Evolutionary conservation across 352 stramenopile species (phyloP), one percentile per base, ranked within the genome.

Genomic region (Globisporangium acanthophoron): DNA sequence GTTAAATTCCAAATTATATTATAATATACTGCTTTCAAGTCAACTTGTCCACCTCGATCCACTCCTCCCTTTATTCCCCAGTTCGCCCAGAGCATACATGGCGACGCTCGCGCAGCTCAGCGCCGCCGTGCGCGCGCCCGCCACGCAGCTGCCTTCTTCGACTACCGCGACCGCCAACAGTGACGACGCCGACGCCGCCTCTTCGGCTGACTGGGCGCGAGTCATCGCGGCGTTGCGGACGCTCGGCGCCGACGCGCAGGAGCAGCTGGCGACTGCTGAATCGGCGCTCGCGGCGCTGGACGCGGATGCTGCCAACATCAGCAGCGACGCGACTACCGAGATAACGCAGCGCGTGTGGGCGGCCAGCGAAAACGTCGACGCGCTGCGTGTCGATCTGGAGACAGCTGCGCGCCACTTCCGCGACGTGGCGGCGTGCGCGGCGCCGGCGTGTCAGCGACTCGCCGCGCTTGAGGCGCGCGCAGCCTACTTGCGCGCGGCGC

Each of bases 401-500:
- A 12, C 40, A 16, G 40, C 40, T 45, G 40, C 40, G 39, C 40
- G 57, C 21, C 80, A 90, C 41, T 87, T 90, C 51, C n/a, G 31
- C 47, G 44, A 63, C 13, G 59, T 90, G 20, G 61, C 74, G 54
- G 73, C 57, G 52, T 62, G 85, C 37, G 53, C 85, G 5, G 64
- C 56, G 3, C 76, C 78, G 1, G 41, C 62, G 7, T 63, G 70
- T 33, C 29, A 52, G 7, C 72, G 62, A 7, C 61, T 88, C 13
- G 58, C 71, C 52, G 56, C 27, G 11, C 68, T 90, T 0, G 62
- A 77, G 16, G 70, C 60, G 20, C 70, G 76, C 35, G 69, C 76
- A 5, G 66, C 55, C 20, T 87, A 87, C 58, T 64, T 85, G 9
- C 52, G 70, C 53, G 69, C 61, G 0, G 78, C 73, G 5, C 44